A percentile compares a stretch with the other conserved stretches of the same genome.
These are phyloP conservation scores for Gossypium raimondii DNA, from an alignment of 345 rosid species.

Conservation along the genomic window DNA sequence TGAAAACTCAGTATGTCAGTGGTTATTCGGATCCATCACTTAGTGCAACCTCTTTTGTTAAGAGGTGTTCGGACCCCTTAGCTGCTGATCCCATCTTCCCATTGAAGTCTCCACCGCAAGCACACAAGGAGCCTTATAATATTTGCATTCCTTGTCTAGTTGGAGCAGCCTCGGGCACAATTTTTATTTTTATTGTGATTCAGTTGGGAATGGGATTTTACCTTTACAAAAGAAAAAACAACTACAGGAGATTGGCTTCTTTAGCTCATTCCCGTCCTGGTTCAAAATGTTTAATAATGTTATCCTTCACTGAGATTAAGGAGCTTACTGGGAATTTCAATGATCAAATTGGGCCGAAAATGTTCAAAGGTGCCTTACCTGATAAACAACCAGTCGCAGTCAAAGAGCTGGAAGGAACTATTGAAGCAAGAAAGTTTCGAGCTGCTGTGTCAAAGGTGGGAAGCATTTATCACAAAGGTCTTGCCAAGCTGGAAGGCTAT, in stretches of 20 bases:
- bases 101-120: constrained; percentile 23
- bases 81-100: constrained; percentile 50
- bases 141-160: constrained; percentile 55
- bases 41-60: constrained; percentile 56
- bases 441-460: constrained; percentile 60
- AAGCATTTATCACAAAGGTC: constrained; percentile 72
- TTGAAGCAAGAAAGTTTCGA: constrained; percentile 62
- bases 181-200: constrained; percentile 38
- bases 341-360: constrained; percentile 45
- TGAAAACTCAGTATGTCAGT: constrained; percentile 46
- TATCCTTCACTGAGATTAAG: constrained; percentile 57
- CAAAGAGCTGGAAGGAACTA: constrained; percentile 46
- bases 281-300: constrained; percentile 52
- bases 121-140: constrained; percentile 21
- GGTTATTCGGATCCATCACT: constrained; percentile 68
- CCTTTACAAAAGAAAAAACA: constrained; percentile 43
- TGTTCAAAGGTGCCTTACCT: constrained; percentile 59
- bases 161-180: constrained; percentile 51
- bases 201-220: constrained; percentile 51
- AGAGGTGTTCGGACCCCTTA: constrained; percentile 60
- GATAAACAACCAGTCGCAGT: constrained; percentile 49
- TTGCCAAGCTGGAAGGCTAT: constrained; percentile 66
- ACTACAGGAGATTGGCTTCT: constrained; percentile 38
- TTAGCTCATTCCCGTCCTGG: constrained; percentile 31
- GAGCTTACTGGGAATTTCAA: constrained; percentile 52